Percentiles rank a stretch among this genome's conserved stretches.
Evolutionary conservation across 768 basidiomycete genomes (phyloP).

Genomic region (Lepiota subincarnata): DNA sequence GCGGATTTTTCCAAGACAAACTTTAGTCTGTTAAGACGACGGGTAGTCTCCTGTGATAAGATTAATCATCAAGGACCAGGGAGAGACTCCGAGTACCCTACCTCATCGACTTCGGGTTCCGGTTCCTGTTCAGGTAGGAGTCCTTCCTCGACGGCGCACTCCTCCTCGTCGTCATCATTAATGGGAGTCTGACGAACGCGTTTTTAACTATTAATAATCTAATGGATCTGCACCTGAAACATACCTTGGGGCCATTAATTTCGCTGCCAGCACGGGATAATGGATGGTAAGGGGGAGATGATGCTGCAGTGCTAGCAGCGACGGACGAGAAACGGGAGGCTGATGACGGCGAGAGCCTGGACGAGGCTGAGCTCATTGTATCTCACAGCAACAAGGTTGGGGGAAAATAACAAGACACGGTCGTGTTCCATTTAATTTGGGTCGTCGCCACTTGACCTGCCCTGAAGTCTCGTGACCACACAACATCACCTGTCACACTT

Average conservation of each 20-base stretch:
- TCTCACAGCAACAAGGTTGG: not conserved
- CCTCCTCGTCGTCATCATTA: not conserved
- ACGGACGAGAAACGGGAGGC: slow-evolving; percentile 14
- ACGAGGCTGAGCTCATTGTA: slow-evolving; percentile 21
- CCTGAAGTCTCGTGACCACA: slow-evolving; percentile 8
- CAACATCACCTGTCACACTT: too few relatives aligned
- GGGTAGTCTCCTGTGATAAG: slow-evolving; percentile 40
- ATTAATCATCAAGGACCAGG: not conserved
- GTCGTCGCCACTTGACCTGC: slow-evolving; percentile 13
- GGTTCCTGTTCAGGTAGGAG: not conserved
- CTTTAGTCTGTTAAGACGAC: slow-evolving; percentile 50
- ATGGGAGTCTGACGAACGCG: not conserved
- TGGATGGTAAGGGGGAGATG: slow-evolving; percentile 21
- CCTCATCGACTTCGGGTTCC: slow-evolving; percentile 12
- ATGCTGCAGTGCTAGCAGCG: slow-evolving; percentile 21
- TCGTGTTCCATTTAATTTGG: not conserved
- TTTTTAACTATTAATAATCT: not conserved
- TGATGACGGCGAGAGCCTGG: slow-evolving; percentile 15
- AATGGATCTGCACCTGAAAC: not conserved
- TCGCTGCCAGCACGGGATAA: slow-evolving; percentile 23
- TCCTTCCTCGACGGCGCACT: not conserved
- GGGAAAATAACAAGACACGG: not conserved
- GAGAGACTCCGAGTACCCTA: not conserved
- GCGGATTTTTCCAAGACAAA: slow-evolving; percentile 73
- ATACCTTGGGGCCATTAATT: slow-evolving; percentile 16